Percentiles rank a stretch among this genome's conserved stretches.
These are phyloP conservation scores for Xerocomus potaroensis DNA, from an alignment of 768 basidiomycete genomes.

Conservation along the genomic window DNA sequence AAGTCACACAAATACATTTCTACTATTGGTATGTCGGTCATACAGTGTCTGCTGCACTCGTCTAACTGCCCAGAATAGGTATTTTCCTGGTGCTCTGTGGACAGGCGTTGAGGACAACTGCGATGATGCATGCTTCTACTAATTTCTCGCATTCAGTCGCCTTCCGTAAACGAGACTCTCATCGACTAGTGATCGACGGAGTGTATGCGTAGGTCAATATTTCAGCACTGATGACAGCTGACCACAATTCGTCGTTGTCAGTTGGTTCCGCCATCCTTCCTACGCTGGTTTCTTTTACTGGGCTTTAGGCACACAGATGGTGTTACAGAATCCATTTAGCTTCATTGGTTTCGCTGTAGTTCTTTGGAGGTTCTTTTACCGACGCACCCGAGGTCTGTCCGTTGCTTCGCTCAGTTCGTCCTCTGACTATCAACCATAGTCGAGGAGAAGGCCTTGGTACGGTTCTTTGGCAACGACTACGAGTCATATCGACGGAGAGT, in stretches of 20 bases:
- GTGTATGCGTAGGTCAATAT: slow-evolving; percentile 71
- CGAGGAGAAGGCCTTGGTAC: slow-evolving; percentile 75
- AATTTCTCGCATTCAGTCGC: slow-evolving; percentile 93
- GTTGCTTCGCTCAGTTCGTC: not conserved
- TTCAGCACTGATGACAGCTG: not conserved
- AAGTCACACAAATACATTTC: slow-evolving; percentile 62
- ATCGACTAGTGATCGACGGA: slow-evolving; percentile 82
- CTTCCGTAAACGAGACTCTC: slow-evolving; percentile 63
- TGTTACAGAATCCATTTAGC: slow-evolving; percentile 81
- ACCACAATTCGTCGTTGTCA: not conserved
- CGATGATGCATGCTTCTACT: slow-evolving; percentile 95
- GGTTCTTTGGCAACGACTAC: slow-evolving; percentile 91
- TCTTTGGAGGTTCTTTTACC: slow-evolving; percentile 84
- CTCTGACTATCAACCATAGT: slow-evolving; percentile 39
- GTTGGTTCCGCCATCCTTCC: slow-evolving; percentile 83
- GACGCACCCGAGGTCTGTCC: slow-evolving; percentile 69
- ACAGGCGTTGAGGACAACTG: slow-evolving; percentile 75
- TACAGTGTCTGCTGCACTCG: not conserved
- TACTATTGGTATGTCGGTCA: slow-evolving; percentile 44
- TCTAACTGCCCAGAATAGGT: slow-evolving; percentile 41
- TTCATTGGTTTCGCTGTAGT: slow-evolving; percentile 61
- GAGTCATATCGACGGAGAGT: slow-evolving; percentile 68
- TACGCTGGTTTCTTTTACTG: slow-evolving; percentile 98
- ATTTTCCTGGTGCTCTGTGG: slow-evolving; percentile 59
- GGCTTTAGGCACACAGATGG: slow-evolving; percentile 91